Evolutionary conservation across 2,329 filamentous ascomycete species (phyloP).

Genomic region (Hawksworthiomyces lignivorus): DNA sequence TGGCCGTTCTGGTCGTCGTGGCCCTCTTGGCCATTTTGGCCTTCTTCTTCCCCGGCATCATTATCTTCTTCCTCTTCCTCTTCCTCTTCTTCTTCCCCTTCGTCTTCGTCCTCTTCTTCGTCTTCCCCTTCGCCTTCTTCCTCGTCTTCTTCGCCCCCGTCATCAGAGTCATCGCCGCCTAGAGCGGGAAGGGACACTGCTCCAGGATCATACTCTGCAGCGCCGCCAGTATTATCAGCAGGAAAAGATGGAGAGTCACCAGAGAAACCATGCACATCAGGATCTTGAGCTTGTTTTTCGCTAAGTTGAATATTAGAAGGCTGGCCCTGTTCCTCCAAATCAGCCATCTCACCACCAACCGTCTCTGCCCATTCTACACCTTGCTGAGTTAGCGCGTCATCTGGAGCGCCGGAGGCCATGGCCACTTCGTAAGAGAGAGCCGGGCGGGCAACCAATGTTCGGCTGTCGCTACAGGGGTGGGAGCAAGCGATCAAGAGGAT

Average conservation of each 20-base stretch:
- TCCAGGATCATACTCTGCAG: slow-evolving; percentile 49
- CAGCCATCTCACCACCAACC: slow-evolving; percentile 45
- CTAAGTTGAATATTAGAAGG: slow-evolving; percentile 46
- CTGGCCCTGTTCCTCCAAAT: slow-evolving; percentile 47
- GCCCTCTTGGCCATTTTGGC: not conserved
- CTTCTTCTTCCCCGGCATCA: not conserved
- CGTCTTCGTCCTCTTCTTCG: not conserved
- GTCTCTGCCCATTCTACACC: slow-evolving; percentile 43
- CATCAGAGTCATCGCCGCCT: not conserved
- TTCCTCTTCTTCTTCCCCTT: not conserved
- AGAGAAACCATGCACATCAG: slow-evolving; percentile 35
- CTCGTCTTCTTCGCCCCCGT: not conserved
- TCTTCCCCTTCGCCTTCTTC: not conserved
- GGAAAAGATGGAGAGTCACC: slow-evolving; percentile 35
- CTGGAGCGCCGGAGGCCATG: slow-evolving; percentile 21
- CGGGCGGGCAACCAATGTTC: no score
- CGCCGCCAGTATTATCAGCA: slow-evolving; percentile 32
- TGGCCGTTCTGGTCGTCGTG: not conserved
- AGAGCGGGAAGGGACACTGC: not conserved
- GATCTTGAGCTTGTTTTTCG: slow-evolving; percentile 46
- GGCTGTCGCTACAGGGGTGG: no score
- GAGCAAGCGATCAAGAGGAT: no score
- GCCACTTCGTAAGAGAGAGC: no score
- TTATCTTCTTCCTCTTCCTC: not conserved
- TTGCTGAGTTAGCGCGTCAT: slow-evolving; percentile 17